phyloP scores from a whole-genome alignment of 2,329 filamentous ascomycete species.

The Escovopsis sp. region DNA sequence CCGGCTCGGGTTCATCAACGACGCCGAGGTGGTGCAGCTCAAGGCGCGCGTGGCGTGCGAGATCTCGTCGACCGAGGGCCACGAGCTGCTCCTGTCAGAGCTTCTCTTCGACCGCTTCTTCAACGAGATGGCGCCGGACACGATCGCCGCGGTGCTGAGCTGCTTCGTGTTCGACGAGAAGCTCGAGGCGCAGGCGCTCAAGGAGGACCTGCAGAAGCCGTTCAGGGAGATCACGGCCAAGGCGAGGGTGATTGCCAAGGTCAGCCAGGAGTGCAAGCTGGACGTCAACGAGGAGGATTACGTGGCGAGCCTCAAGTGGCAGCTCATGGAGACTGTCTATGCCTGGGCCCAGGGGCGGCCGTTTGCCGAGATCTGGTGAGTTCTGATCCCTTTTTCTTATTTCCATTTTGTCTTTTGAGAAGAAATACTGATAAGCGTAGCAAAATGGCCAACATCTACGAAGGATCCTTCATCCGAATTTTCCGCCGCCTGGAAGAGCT shows the following conservation, averaged over 20 bases:
- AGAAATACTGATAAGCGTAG: slow-evolving; percentile 28
- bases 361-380: slow-evolving; percentile 91
- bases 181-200: slow-evolving; percentile 60
- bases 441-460: slow-evolving; percentile 98
- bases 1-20: slow-evolving; percentile 89
- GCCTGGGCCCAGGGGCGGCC: slow-evolving; percentile 81
- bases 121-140: slow-evolving; percentile 82
- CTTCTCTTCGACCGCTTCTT: slow-evolving; percentile 96
- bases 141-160: slow-evolving; percentile 73
- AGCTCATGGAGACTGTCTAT: slow-evolving; percentile 93
- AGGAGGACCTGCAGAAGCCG: slow-evolving; percentile 75
- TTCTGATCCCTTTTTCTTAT: slow-evolving; percentile 12
- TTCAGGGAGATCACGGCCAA: slow-evolving; percentile 77
- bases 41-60: slow-evolving; percentile 97
- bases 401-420: not conserved
- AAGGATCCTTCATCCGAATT: slow-evolving; percentile 87
- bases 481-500: slow-evolving; percentile 93
- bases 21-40: slow-evolving; percentile 85
- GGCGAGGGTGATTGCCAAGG: slow-evolving; percentile 78
- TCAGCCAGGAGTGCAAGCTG: slow-evolving; percentile 88
- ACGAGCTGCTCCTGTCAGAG: slow-evolving; percentile 86
- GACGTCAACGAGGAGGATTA: slow-evolving; percentile 93
- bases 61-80: slow-evolving; percentile 80
- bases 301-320: slow-evolving; percentile 73
- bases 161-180: slow-evolving; percentile 98